Evolutionary conservation across 148 eudicot species (phyloP), one percentile per base, ranked within the genome.

Genomic region (Chenopodium album): DNA sequence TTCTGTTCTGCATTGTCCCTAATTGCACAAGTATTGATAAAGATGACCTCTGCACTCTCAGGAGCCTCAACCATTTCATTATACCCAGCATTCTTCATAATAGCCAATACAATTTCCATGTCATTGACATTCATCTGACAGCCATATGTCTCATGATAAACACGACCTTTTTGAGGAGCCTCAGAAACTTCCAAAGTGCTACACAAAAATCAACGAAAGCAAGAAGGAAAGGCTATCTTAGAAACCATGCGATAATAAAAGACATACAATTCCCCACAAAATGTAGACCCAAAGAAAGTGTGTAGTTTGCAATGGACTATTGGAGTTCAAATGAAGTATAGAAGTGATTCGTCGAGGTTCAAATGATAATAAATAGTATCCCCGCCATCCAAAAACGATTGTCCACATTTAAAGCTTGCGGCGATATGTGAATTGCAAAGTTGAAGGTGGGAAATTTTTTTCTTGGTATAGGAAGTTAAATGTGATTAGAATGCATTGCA

Each of bases 121-220:
- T 97, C 99, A 77, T 97, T 97, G 71, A 97, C 83, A 79, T 97
- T 97, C 99, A 97, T 97, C 82, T 97, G 99, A 79, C 97, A 94
- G 54, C 99, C 99, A 82, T 94, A 94, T 44, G 98, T 97, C 88
- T 97, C 99, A 71, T 97, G 98, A 87, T 94, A 97, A 79, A 97
- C 92, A 59, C 99, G 97, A 32, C 92, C 95, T 86, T 78, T 86
- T 20, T 91, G 93, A 77, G 84, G 87, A 82, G 78, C 89, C 71
- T 91, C 94, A 63, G 90, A 75, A 79, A 71, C 84, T 73, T 86
- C 77, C 11, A 76, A 26, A 32, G 82, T 67, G 86, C 96, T 90
- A 84, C 71, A 86, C 78, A 85, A 63, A 78, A 28, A 79, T 41
- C 54, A 22, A 13, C 22, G 54, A 28, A 60, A 29, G 71, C 9